Percentiles rank a stretch among this genome's conserved stretches.
Evolutionary conservation across 2,329 filamentous ascomycete genomes (phyloP).

Genomic region (Fusarium multiceps): DNA sequence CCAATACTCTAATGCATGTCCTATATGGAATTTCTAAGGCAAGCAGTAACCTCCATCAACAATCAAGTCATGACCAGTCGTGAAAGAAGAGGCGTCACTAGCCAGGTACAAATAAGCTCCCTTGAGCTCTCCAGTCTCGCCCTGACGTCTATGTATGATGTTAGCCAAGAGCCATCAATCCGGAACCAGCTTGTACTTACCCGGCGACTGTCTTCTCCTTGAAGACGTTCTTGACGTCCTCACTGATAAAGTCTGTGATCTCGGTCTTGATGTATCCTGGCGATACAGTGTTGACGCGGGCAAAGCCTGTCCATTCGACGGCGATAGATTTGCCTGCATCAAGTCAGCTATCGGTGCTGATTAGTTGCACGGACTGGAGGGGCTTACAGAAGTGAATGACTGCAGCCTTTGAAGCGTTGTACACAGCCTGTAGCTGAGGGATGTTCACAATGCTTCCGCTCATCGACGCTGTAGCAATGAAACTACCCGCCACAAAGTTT

Average conservation of each 20-base stretch:
- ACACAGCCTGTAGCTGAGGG: constrained; percentile 78
- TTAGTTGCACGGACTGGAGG: neutral
- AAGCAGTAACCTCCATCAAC: constrained; percentile 80
- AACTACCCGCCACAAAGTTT: constrained; percentile 72
- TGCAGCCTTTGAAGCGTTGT: constrained; percentile 78
- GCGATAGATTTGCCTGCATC: constrained; percentile 73
- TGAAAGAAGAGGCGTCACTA: constrained; percentile 85
- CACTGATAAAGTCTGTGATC: constrained; percentile 72
- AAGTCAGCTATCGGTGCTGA: constrained; percentile 5
- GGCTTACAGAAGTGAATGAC: constrained; percentile 66
- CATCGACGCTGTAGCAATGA: constrained; percentile 84
- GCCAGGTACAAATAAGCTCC: constrained; percentile 85
- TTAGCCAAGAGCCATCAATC: constrained; percentile 20
- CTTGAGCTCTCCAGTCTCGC: constrained; percentile 79
- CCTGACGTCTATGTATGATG: constrained; percentile 68
- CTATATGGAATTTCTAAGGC: constrained; percentile 50
- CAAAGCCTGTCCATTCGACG: constrained; percentile 82
- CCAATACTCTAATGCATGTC: neutral
- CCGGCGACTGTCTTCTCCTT: constrained; percentile 84
- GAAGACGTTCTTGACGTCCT: constrained; percentile 78
- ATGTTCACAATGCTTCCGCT: constrained; percentile 82
- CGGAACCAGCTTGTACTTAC: constrained; percentile 51
- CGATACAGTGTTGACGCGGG: constrained; percentile 76
- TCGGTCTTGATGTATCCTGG: constrained; percentile 83
- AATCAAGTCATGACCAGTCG: constrained; percentile 78